Evolutionary conservation across 768 basidiomycete genomes (phyloP), one percentile per base, ranked within the genome.

Genomic region (Tylopilus plumbeoviolaceoides): DNA sequence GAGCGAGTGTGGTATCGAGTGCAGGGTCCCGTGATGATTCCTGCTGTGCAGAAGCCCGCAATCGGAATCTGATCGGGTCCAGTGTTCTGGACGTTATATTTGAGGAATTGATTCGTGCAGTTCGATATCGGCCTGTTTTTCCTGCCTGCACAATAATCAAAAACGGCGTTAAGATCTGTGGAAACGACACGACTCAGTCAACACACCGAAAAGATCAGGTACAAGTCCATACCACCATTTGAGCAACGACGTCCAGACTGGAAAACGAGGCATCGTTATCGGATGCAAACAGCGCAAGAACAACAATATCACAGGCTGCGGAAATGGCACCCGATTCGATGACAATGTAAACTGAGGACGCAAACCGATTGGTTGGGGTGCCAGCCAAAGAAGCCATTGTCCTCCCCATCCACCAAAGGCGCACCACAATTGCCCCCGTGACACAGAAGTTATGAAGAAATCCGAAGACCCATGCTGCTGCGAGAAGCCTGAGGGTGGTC

Each of bases 321-420:
- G 7, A n/a, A 2, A 54, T 49, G n/a, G 43, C 21, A 2, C 43
- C 46, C 3, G 53, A 49, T 31, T 54, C 53, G n/a, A 54, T 5
- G 9, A 44, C 15, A 8, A 48, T 11, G 12, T 21, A 51, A 17
- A 46, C 33, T 2, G 44, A 31, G 7, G 51, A 46, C 4, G 36
- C 3, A 11, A 21, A 31, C 31, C n/a, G 48, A 31, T 48, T 40
- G 27, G n/a, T 12, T 11, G 15, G 7, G 12, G 15, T 39, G 18
- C 17, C 15, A 2, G 28, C 28, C 27, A 41, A 20, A 6, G 20
- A 39, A 4, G 41, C 53, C 7, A 44, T 21, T 25, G 9, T 23
- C 5, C n/a, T 40, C 5, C 8, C 21, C 21, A 41, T 23, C 40
- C 40, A 41, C 40, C 40, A 41, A 7, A 43, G 23, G 7, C 42